A percentile compares a stretch with the other conserved stretches of the same genome.
Conservation (phyloP, 179 eudicot genomes). For the Spinacia oleracea region DNA sequence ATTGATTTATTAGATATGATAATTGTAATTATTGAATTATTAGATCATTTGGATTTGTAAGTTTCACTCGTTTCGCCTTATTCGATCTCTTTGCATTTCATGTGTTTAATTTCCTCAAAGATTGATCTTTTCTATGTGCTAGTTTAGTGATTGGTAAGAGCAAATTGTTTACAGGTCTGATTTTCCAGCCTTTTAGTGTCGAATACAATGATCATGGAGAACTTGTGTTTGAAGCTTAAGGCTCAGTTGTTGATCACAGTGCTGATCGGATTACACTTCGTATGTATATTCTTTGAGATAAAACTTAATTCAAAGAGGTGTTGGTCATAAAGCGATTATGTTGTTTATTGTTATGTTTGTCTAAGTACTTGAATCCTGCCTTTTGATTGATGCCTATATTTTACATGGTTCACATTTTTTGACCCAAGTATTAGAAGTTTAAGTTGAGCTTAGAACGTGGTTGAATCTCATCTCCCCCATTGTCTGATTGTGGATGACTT, state of each 20-base stretch:
- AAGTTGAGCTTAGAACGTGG: neutral
- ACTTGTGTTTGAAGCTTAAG: neutral
- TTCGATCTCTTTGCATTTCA: neutral
- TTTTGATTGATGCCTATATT: neutral
- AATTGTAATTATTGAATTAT: neutral
- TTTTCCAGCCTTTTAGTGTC: neutral
- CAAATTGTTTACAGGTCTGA: neutral
- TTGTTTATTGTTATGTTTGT: neutral
- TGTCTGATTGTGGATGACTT: neutral
- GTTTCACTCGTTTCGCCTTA: too few relatives aligned
- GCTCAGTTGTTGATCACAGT: neutral
- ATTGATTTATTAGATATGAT: neutral
- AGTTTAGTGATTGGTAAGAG: neutral
- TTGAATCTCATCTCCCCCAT: neutral
- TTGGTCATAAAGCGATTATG: too few relatives aligned
- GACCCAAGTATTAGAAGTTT: neutral
- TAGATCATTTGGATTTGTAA: neutral
- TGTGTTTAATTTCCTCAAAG: neutral
- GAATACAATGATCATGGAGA: too few relatives aligned
- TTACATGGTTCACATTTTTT: neutral
- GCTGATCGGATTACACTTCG: neutral
- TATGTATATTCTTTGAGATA: too few relatives aligned
- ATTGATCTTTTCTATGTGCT: neutral
- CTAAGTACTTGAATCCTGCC: neutral
- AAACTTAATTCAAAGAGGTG: neutral